These are phyloP conservation scores for Pelargonium citronellum DNA, from an alignment of 441 rosid genomes.

Conservation along the genomic window DNA sequence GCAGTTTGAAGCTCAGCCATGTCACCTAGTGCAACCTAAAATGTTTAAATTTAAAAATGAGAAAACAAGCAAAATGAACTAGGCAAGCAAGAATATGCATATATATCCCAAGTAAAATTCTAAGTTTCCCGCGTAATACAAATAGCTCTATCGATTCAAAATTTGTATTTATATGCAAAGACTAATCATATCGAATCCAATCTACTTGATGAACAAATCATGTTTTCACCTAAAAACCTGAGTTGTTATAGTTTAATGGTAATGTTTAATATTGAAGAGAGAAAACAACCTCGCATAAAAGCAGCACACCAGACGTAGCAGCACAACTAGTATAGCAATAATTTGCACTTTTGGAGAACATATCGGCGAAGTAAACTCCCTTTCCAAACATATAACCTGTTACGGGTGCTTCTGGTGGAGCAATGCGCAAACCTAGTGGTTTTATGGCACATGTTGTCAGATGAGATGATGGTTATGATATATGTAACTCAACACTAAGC, in stretches of 20 bases:
- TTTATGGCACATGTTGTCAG: slow-evolving; percentile 23
- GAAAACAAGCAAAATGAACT: neutral
- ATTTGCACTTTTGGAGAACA: slow-evolving; percentile 95
- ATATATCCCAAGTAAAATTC: neutral
- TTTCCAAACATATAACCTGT: slow-evolving; percentile 93
- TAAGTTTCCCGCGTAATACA: neutral
- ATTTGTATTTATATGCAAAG: neutral
- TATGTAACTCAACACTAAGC: neutral
- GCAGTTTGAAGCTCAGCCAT: slow-evolving; percentile 64
- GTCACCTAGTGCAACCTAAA: slow-evolving; percentile 86
- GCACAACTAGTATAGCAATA: slow-evolving; percentile 55
- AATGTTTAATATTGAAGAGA: neutral
- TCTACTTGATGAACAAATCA: neutral
- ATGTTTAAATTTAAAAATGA: slow-evolving; percentile 10
- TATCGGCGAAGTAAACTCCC: slow-evolving; percentile 94
- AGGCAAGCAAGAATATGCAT: neutral
- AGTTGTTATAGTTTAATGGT: neutral
- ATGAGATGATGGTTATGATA: slow-evolving; percentile 9
- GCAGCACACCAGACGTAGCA: slow-evolving; percentile 60
- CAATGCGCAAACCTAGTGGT: slow-evolving; percentile 73
- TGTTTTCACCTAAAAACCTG: neutral
- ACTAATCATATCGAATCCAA: neutral
- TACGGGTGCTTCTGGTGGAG: slow-evolving; percentile 91
- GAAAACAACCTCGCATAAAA: slow-evolving; percentile 67
- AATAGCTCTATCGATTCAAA: neutral